Conservation (phyloP, 495 filamentous ascomycete genomes). For the Penicillium parvum region DNA sequence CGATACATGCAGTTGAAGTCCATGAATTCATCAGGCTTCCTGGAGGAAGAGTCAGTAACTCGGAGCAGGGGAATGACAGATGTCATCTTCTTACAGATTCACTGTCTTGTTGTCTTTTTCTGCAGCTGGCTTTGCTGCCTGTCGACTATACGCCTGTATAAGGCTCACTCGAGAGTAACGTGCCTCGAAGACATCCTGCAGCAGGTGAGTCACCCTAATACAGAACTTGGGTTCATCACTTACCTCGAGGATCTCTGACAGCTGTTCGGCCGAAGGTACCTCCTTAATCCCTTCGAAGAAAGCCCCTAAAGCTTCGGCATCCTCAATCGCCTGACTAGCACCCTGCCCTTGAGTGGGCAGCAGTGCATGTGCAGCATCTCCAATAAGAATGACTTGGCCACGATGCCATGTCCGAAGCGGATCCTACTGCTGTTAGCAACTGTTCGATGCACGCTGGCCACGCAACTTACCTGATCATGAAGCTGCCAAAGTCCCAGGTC, state of each 20-base stretch:
- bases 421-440: constrained; percentile 11
- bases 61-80: not conserved
- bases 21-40: constrained; percentile 38
- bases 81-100: constrained; percentile 20
- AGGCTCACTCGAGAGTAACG: constrained; percentile 19
- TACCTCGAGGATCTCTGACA: constrained; percentile 9
- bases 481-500: constrained; percentile 37
- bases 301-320: constrained; percentile 29
- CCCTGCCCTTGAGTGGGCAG: constrained; percentile 39
- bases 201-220: not conserved
- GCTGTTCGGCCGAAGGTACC: not conserved
- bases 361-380: constrained; percentile 45
- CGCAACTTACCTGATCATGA: constrained; percentile 29
- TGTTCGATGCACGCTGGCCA: not conserved
- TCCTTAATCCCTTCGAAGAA: constrained; percentile 19
- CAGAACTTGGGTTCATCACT: not conserved
- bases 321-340: constrained; percentile 37
- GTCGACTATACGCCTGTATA: constrained; percentile 28
- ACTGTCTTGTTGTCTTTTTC: constrained; percentile 23
- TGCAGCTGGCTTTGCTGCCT: constrained; percentile 33
- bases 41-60: not conserved
- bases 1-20: constrained; percentile 41
- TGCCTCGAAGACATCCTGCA: constrained; percentile 19
- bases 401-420: constrained; percentile 32
- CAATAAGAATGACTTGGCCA: constrained; percentile 39